Base-by-base conservation (phyloP, 2,329 filamentous ascomycete genomes). In the Alternaria dauci region DNA sequence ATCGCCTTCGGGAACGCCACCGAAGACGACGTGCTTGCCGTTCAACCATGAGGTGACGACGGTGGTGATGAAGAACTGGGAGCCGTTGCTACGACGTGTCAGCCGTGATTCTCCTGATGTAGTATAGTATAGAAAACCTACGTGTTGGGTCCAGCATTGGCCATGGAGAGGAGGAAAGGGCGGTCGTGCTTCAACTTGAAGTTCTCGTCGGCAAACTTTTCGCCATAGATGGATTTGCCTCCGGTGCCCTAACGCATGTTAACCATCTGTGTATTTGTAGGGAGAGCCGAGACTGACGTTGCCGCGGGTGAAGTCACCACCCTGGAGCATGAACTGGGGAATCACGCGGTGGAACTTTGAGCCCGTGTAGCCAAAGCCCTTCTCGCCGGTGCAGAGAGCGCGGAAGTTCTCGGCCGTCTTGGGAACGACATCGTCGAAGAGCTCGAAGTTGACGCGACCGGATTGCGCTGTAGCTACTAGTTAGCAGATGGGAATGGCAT, bases 141-240 rank as follows among this genome's bases (percentile, higher is more conserved):
- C 86, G 94, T 98, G 90, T 98, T 96, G 78, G 91, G 91, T 72
- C 93, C 93, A 74, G 93, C 91, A 83, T 97, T 97, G 80, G 93
- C 93, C 93, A 97, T 97, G 82, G 93, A 96, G 71, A 97, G 87
- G 72, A 94, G 86, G 84, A 90, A 91, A 66, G 90, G 89, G 74
- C 85, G 83, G 80, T 81, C 81, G 88, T 97, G 93, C 85, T 88
- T 89, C 71, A 85, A 78, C 65, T 82, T 78, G 86, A 96, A 96
- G 90, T 96, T 96, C 90, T 97, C 93, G 79, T 97, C 93, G 75
- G 89, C 83, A 79, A 97, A 96, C 87, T 94, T 95, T 83, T 96
- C 92, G 75, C 93, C 93, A 82, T 96, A 96, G 87, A 96, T 96
- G 80, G 92, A 96, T 84, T 91, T 91, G 82, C 93, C 92, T 84